phyloP scores from a whole-genome alignment of 805 yeast species.

The Martiniozyma abietophila region DNA sequence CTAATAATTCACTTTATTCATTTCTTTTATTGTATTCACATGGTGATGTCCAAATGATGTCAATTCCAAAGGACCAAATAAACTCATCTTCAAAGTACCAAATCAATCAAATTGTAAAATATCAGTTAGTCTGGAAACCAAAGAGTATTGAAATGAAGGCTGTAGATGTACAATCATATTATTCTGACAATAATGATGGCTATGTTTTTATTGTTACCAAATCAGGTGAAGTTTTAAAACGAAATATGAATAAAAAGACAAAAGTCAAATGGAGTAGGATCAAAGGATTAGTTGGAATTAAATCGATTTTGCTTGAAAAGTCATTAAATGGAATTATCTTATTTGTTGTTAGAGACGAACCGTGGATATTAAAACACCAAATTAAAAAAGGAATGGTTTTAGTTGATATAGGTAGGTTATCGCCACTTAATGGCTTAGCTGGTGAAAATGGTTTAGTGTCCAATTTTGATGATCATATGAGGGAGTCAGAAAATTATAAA shows the following conservation, averaged over 20 bases:
- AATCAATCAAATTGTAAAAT: slow-evolving; percentile 36
- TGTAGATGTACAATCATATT: slow-evolving; percentile 57
- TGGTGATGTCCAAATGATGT: slow-evolving; percentile 46
- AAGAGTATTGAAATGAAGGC: slow-evolving; percentile 47
- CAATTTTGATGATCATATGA: too few relatives aligned
- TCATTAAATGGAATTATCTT: slow-evolving; percentile 59
- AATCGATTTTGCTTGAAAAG: background rate
- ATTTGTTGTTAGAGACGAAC: slow-evolving; percentile 57
- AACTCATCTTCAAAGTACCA: slow-evolving; percentile 23
- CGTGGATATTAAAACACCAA: slow-evolving; percentile 47
- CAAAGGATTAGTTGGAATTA: slow-evolving; percentile 14
- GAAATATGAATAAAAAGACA: slow-evolving; percentile 19
- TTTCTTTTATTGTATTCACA: slow-evolving; percentile 44
- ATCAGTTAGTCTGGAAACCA: slow-evolving; percentile 52
- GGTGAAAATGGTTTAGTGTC: slow-evolving; percentile 9
- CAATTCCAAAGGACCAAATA: slow-evolving; percentile 19
- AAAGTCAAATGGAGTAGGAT: slow-evolving; percentile 23
- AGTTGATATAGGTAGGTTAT: slow-evolving; percentile 45
- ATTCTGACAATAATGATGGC: slow-evolving; percentile 43
- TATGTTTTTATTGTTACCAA: slow-evolving; percentile 45
- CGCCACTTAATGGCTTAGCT: slow-evolving; percentile 33
- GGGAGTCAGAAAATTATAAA: too few relatives aligned
- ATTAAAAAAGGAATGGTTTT: slow-evolving; percentile 37
- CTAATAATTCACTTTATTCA: slow-evolving; percentile 30
- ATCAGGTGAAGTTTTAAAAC: slow-evolving; percentile 57